Conservation (phyloP, 768 basidiomycete genomes). For the Lenzites betulinus region DNA sequence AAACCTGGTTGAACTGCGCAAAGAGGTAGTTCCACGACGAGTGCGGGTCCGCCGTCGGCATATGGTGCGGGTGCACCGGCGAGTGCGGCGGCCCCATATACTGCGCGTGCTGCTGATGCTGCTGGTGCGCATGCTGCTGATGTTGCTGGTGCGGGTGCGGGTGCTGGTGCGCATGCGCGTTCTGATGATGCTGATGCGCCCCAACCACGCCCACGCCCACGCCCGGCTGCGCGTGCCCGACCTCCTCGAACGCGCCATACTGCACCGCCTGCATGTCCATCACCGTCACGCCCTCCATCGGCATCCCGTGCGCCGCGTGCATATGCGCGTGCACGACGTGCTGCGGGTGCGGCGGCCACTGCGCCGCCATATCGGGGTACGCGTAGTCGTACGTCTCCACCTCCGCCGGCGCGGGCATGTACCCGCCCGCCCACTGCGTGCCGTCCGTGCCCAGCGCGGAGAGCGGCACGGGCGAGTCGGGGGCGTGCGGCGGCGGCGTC, state of each 20-base stretch:
- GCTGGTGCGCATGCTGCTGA: not conserved
- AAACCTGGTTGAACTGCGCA: constrained; percentile 28
- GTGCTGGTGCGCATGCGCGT: no score
- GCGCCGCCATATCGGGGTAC: constrained; percentile 13
- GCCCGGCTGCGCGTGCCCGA: not conserved
- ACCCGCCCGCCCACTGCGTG: constrained; percentile 5
- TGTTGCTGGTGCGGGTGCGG: not conserved
- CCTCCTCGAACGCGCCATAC: constrained; percentile 13
- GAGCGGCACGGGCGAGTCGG: not conserved
- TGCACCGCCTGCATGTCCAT: constrained; percentile 22
- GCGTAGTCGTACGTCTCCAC: constrained; percentile 17
- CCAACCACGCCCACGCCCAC: not conserved
- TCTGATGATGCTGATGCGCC: not conserved
- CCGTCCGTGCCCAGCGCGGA: not conserved
- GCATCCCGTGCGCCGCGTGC: constrained; percentile 13
- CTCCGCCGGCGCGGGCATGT: not conserved
- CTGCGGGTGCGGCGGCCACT: constrained; percentile 5
- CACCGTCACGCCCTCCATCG: constrained; percentile 21
- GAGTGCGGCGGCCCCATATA: constrained; percentile 11
- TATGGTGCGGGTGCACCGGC: constrained; percentile 16
- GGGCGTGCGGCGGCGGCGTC: not conserved
- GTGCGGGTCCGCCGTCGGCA: constrained; percentile 22
- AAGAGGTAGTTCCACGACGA: constrained; percentile 31
- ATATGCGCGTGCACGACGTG: not conserved
- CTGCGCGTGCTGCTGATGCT: not conserved